Evolutionary conservation across 768 basidiomycete genomes (phyloP).

Genomic region (Boletus subparvulus): DNA sequence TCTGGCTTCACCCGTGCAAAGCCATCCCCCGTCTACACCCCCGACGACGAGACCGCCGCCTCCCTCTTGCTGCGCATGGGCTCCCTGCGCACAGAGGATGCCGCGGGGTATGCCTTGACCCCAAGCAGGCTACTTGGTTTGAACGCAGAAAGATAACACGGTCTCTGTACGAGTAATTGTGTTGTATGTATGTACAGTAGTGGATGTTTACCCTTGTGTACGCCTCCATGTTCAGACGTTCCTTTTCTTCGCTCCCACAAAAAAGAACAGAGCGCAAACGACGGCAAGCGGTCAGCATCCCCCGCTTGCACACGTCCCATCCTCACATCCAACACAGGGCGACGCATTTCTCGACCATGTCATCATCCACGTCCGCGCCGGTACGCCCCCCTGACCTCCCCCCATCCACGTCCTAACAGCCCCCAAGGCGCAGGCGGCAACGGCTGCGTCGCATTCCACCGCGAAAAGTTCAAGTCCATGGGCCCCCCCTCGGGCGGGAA

Average conservation of each 20-base stretch:
- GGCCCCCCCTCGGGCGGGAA: conserved; percentile 94
- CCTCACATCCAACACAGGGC: conserved; percentile 44
- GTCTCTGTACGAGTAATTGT: neutral
- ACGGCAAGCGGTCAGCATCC: conserved; percentile 55
- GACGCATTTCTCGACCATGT: conserved; percentile 81
- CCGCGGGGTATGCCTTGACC: conserved; percentile 19
- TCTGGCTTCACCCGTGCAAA: conserved; percentile 22
- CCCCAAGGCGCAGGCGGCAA: conserved; percentile 77
- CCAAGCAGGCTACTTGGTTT: conserved; percentile 29
- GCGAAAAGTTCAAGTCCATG: conserved; percentile 79
- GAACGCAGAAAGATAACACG: conserved; percentile 9
- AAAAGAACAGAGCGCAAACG: conserved; percentile 76
- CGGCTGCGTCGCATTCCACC: conserved; percentile 91
- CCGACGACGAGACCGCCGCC: conserved; percentile 71
- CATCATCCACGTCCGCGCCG: conserved; percentile 74
- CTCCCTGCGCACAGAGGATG: conserved; percentile 8
- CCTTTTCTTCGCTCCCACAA: conserved; percentile 17
- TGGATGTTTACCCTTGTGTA: neutral
- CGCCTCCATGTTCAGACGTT: neutral
- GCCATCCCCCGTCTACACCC: conserved; percentile 30
- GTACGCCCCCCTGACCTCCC: conserved; percentile 38
- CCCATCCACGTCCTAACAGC: neutral
- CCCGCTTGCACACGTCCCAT: neutral
- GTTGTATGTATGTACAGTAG: neutral
- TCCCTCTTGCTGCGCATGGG: conserved; percentile 66